phyloP scores from a whole-genome alignment of 495 filamentous ascomycete genomes.

The Xylaria venustula region DNA sequence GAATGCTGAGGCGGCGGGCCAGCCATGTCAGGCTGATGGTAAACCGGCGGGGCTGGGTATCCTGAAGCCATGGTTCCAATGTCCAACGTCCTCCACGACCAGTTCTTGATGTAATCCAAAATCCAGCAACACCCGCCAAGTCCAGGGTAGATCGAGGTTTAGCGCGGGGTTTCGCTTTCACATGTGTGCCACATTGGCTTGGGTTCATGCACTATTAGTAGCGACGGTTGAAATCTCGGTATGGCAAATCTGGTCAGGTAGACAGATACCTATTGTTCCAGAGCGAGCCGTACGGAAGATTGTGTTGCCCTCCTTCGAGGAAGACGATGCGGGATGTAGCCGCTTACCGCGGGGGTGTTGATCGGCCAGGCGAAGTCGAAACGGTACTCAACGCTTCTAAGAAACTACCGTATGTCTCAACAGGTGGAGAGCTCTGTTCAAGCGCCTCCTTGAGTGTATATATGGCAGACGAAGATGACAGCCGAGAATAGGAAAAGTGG shows the following conservation, averaged over 20 bases:
- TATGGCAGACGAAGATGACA: not conserved
- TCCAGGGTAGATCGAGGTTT: not conserved
- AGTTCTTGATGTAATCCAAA: conserved; percentile 6
- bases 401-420: too few species aligned
- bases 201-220: not conserved
- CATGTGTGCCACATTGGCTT: not conserved
- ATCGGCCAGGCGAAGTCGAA: not conserved
- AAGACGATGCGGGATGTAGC: conserved; percentile 4
- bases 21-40: conserved; percentile 31
- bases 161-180: conserved; percentile 1
- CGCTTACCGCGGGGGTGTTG: not conserved
- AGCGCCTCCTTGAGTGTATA: conserved; percentile 1
- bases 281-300: not conserved
- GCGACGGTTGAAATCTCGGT: not conserved
- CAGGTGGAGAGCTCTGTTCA: not conserved
- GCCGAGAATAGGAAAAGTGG: not conserved
- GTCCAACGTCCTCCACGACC: conserved; percentile 5
- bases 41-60: conserved; percentile 31
- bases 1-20: conserved; percentile 28
- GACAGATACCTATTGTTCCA: not conserved
- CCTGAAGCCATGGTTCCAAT: conserved; percentile 31
- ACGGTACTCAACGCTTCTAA: too few species aligned
- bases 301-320: not conserved
- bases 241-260: not conserved
- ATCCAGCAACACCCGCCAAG: not conserved